Evolutionary conservation across 441 rosid genomes (phyloP), one percentile per base, ranked within the genome.

Genomic region (Pelargonium citronellum): DNA sequence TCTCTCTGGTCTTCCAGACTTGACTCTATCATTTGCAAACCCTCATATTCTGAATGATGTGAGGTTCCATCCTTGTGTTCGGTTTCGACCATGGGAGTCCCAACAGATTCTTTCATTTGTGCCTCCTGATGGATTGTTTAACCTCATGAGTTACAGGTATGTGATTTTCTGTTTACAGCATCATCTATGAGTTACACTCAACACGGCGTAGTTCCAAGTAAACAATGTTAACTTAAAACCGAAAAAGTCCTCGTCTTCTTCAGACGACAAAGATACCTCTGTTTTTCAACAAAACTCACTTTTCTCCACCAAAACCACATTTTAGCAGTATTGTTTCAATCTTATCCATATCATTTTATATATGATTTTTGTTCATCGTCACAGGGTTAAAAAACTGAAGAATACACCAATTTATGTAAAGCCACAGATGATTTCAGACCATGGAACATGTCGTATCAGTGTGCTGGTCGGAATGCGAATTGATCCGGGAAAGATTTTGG

Each of bases 41-140:
- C 92, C 97, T 12, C 83, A 90, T 0, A 79, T 95, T 60, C 72
- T 95, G 61, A 91, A 92, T 63, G 97, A 92, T 72, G 83, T 84
- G 69, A 85, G 96, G 69, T 92, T 95, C 69, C 99, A 95, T 81
- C 95, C 99, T 5, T 89, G 95, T 79, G 93, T 95, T 64, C 96
- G 97, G 15, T 92, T 83, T 78, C 87, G 91, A 64, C 96, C 93
- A 8, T 89, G 99, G 99, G 98, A 92, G 71, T 86, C 97, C 41
- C 87, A 86, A 84, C 98, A 92, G 78, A 76, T 90, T 73, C 84
- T 95, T 61, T 90, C 99, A 41, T 95, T 95, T 82, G 90, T 95
- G 55, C 99, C 99, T 78, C 98, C 99, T 61, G 99, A 95, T 80
- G 98, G 99, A 68, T 85, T 80, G 73, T 94, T 94, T 79, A 92